Evolutionary conservation across 352 stramenopile genomes (phyloP).

Genomic region (Phytophthora fragariae): DNA sequence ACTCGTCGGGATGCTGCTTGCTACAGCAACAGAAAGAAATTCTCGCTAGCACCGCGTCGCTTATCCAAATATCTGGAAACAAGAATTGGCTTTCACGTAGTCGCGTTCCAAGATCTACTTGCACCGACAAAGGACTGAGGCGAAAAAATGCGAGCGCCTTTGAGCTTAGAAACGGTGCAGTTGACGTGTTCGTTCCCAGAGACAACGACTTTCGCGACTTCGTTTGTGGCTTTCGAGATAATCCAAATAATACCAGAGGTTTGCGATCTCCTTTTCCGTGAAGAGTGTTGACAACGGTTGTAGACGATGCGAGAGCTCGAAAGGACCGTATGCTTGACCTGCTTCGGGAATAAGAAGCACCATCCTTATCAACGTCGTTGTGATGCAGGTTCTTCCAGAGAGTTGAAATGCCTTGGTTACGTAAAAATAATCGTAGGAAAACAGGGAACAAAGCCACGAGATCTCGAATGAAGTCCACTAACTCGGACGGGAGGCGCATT

Average conservation of each 20-base stretch:
- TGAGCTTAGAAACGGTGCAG: conserved; percentile 1
- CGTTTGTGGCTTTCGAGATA: conserved; percentile 17
- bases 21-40: conserved; percentile 26
- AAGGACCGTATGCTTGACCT: conserved; percentile 24
- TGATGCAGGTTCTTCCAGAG: conserved; percentile 66
- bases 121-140: conserved; percentile 42
- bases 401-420: conserved; percentile 44
- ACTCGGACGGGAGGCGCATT: conserved; percentile 39
- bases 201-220: conserved; percentile 37
- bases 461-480: conserved; percentile 55
- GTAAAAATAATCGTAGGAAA: conserved; percentile 57
- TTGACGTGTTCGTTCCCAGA: conserved; percentile 4
- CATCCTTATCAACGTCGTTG: conserved; percentile 24
- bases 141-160: conserved; percentile 42
- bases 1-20: not conserved
- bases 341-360: not conserved
- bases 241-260: conserved; percentile 13
- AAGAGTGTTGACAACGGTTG: conserved; percentile 6
- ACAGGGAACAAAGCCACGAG: conserved; percentile 39
- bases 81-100: conserved; percentile 36
- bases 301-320: conserved; percentile 9
- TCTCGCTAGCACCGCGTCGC: conserved; percentile 11
- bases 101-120: conserved; percentile 37
- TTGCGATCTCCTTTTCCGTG: conserved; percentile 30
- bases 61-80: conserved; percentile 24